Percentiles rank a stretch among this genome's conserved stretches.
Evolutionary conservation across 257 asterid genomes (phyloP).

Genomic region (Penstemon davidsonii): DNA sequence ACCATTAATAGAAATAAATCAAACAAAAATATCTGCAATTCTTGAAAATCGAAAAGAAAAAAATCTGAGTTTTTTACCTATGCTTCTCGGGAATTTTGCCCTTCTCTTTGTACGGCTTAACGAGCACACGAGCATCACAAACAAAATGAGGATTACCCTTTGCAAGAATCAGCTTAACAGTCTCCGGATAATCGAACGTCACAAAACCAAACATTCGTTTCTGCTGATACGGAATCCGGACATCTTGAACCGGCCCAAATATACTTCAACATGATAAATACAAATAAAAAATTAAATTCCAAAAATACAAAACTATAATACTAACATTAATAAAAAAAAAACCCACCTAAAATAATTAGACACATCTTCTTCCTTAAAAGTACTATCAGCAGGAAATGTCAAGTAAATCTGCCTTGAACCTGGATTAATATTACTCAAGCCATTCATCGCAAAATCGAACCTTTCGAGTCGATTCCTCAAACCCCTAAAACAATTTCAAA

Average conservation of each 20-base stretch:
- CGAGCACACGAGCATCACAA: slow-evolving; percentile 77
- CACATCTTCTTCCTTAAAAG: slow-evolving; percentile 71
- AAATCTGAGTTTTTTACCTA: slow-evolving; percentile 31
- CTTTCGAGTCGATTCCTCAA: slow-evolving; percentile 47
- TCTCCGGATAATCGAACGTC: slow-evolving; percentile 64
- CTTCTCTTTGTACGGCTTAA: slow-evolving; percentile 68
- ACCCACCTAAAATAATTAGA: slow-evolving; percentile 63
- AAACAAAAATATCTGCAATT: slow-evolving; percentile 3
- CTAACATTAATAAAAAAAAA: background rate
- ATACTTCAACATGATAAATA: slow-evolving; percentile 32
- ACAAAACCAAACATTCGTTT: slow-evolving; percentile 78
- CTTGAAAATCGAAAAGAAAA: background rate
- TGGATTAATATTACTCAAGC: slow-evolving; percentile 35
- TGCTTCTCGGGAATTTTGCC: slow-evolving; percentile 72
- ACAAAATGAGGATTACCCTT: slow-evolving; percentile 79
- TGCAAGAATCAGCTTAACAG: slow-evolving; percentile 69
- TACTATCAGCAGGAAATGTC: slow-evolving; percentile 72
- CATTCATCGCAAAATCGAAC: slow-evolving; percentile 49
- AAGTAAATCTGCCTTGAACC: slow-evolving; percentile 72
- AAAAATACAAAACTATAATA: background rate
- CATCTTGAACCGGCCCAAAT: slow-evolving; percentile 76
- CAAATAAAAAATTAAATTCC: background rate
- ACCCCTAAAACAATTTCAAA: slow-evolving; percentile 26
- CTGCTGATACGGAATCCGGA: slow-evolving; percentile 75
- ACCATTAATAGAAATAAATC: background rate